A percentile compares a stretch with the other conserved stretches of the same genome.
Evolutionary conservation across 106 monocot genomes (phyloP).

Genomic region (Dendrobium nobile): DNA sequence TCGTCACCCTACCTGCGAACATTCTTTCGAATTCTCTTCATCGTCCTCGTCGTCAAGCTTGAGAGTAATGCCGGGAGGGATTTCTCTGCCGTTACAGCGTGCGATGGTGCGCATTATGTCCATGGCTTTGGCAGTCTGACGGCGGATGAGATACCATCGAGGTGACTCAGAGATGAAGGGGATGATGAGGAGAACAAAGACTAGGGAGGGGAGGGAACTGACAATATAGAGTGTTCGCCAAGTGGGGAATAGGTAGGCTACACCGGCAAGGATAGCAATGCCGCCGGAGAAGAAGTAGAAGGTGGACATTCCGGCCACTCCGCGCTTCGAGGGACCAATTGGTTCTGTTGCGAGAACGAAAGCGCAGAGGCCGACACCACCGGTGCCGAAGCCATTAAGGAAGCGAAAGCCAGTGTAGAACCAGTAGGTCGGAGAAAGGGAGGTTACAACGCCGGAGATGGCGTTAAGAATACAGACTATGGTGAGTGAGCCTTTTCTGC

Average conservation of each 20-base stretch:
- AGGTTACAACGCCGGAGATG: slow-evolving; percentile 66
- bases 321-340: slow-evolving; percentile 62
- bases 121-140: slow-evolving; percentile 36
- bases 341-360: slow-evolving; percentile 95
- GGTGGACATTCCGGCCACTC: slow-evolving; percentile 70
- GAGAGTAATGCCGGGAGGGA: slow-evolving; percentile 27
- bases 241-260: slow-evolving; percentile 45
- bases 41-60: slow-evolving; percentile 49
- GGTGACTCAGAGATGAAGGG: slow-evolving; percentile 90
- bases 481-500: slow-evolving; percentile 57
- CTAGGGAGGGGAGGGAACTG: slow-evolving; percentile 66
- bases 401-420: slow-evolving; percentile 59
- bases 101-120: slow-evolving; percentile 48
- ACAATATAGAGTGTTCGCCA: slow-evolving; percentile 69
- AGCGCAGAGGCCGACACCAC: slow-evolving; percentile 78
- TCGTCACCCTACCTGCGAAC: neutral
- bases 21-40: neutral
- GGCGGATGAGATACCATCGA: slow-evolving; percentile 79
- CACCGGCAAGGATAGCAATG: slow-evolving; percentile 46
- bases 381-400: slow-evolving; percentile 77
- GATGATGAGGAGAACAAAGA: slow-evolving; percentile 44
- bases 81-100: slow-evolving; percentile 19
- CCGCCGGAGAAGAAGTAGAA: slow-evolving; percentile 97
- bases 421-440: slow-evolving; percentile 57
- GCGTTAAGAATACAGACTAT: slow-evolving; percentile 50